Percentiles rank a stretch among this genome's conserved stretches.
Evolutionary conservation across 2,329 filamentous ascomycete genomes (phyloP).

Genomic region (Calonectria pseudoturangicola): DNA sequence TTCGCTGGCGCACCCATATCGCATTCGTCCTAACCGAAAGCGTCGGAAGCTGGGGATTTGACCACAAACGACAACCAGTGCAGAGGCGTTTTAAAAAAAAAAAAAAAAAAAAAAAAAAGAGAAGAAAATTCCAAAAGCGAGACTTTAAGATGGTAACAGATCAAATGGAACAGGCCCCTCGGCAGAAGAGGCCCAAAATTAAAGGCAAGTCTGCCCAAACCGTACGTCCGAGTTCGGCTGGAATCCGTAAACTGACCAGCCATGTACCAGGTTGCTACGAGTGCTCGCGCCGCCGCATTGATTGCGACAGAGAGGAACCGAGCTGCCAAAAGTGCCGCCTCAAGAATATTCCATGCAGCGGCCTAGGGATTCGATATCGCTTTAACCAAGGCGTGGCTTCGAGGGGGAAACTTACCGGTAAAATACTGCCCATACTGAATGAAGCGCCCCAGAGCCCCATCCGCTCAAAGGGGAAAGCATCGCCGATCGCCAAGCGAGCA

Average conservation of each 20-base stretch:
- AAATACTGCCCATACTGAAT: slow-evolving; percentile 42
- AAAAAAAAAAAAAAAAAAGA: slow-evolving; percentile 1
- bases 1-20: slow-evolving; percentile 13
- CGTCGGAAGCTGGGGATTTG: slow-evolving; percentile 20
- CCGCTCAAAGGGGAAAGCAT: slow-evolving; percentile 5
- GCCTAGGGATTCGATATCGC: slow-evolving; percentile 47
- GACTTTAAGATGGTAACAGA: slow-evolving; percentile 23
- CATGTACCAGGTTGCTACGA: slow-evolving; percentile 47
- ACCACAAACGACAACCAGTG: background rate
- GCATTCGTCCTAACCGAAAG: slow-evolving; percentile 20
- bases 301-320: slow-evolving; percentile 50
- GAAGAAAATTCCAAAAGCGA: slow-evolving; percentile 2
- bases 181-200: slow-evolving; percentile 32
- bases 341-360: slow-evolving; percentile 50
- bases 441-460: background rate
- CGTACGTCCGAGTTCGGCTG: background rate
- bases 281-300: slow-evolving; percentile 51
- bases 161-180: background rate
- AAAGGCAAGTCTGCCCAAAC: slow-evolving; percentile 29
- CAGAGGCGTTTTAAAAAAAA: background rate
- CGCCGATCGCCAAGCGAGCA: background rate
- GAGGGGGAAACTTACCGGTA: slow-evolving; percentile 47
- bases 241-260: slow-evolving; percentile 17
- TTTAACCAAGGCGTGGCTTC: slow-evolving; percentile 52
- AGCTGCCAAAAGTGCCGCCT: slow-evolving; percentile 46